These are phyloP conservation scores for Parathielavia hyrcaniae DNA, from an alignment of 495 filamentous ascomycete genomes.

Conservation along the genomic window DNA sequence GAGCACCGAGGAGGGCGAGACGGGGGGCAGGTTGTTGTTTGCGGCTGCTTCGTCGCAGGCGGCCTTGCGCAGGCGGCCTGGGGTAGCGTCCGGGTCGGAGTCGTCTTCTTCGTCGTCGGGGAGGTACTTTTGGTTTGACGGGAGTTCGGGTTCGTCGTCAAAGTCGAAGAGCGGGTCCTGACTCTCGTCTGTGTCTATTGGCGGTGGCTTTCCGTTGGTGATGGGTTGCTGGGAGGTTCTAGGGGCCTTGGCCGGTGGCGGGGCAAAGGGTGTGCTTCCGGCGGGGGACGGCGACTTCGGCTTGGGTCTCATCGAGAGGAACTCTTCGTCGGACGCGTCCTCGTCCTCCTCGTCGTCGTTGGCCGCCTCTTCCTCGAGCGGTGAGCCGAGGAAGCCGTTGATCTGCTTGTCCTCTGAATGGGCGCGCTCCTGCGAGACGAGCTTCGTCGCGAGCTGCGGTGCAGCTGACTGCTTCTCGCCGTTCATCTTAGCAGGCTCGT, in stretches of 20 bases:
- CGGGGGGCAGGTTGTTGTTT: conserved; percentile 7
- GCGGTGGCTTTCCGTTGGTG: conserved; percentile 5
- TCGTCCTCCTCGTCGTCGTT: conserved; percentile 30
- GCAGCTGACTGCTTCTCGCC: conserved; percentile 10
- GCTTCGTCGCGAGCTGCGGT: neutral
- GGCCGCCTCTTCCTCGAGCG: conserved; percentile 20
- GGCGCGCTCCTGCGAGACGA: conserved; percentile 26
- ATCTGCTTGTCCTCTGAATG: neutral
- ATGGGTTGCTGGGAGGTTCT: neutral
- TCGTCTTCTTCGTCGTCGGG: conserved; percentile 22
- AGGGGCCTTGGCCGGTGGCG: conserved; percentile 13
- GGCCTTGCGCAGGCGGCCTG: neutral
- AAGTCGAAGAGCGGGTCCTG: conserved; percentile 29
- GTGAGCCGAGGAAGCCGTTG: conserved; percentile 15
- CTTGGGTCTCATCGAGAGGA: conserved; percentile 30
- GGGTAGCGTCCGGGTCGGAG: neutral
- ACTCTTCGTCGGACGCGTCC: conserved; percentile 28
- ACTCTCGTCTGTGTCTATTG: conserved; percentile 11
- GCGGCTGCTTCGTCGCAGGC: neutral
- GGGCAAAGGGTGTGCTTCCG: conserved; percentile 11
- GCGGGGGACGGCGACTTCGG: conserved; percentile 19
- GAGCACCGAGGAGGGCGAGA: conserved; percentile 26
- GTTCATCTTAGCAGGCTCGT: conserved; percentile 32
- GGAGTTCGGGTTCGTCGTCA: conserved; percentile 22
- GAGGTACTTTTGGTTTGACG: conserved; percentile 19